These are phyloP conservation scores for Mariannaea sp. DNA, from an alignment of 2,329 filamentous ascomycete genomes.

Conservation along the genomic window DNA sequence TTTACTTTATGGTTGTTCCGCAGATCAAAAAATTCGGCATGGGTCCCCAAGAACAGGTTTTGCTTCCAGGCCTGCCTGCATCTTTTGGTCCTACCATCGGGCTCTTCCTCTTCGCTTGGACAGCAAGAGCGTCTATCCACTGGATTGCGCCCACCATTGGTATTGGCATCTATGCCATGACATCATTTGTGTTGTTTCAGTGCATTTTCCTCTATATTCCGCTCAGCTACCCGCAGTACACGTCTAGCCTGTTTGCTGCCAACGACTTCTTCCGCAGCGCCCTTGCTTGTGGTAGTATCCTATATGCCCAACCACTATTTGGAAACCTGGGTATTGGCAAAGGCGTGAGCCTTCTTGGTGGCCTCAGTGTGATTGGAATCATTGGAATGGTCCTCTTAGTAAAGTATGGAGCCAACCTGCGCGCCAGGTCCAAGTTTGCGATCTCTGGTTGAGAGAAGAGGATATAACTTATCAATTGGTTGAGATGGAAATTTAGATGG, in stretches of 20 bases:
- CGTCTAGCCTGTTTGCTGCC: conserved; percentile 62
- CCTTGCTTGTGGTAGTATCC: conserved; percentile 62
- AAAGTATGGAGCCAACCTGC: conserved; percentile 58
- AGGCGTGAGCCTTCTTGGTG: conserved; percentile 62
- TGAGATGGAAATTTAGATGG: too few relatives aligned
- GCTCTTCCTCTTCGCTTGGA: conserved; percentile 65
- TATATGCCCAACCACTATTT: conserved; percentile 65
- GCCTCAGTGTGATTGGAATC: conserved; percentile 57
- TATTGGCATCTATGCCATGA: conserved; percentile 57
- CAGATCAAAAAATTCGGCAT: conserved; percentile 58
- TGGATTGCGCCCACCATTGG: conserved; percentile 62
- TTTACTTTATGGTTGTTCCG: not conserved
- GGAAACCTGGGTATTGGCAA: conserved; percentile 61
- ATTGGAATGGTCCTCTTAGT: conserved; percentile 64
- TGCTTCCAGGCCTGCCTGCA: conserved; percentile 51
- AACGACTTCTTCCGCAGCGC: conserved; percentile 64
- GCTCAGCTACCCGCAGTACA: conserved; percentile 59
- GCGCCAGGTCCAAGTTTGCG: conserved; percentile 63
- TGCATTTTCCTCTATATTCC: conserved; percentile 65
- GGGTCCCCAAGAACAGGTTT: conserved; percentile 44
- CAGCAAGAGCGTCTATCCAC: conserved; percentile 53
- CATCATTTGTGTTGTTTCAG: conserved; percentile 60
- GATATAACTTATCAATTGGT: too few relatives aligned
- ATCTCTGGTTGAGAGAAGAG: conserved; percentile 31
- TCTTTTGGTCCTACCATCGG: conserved; percentile 59